Percentiles rank a stretch among this genome's conserved stretches.
Conservation (phyloP, 2,329 filamentous ascomycete genomes). For the Tolypocladium guangdongense region DNA sequence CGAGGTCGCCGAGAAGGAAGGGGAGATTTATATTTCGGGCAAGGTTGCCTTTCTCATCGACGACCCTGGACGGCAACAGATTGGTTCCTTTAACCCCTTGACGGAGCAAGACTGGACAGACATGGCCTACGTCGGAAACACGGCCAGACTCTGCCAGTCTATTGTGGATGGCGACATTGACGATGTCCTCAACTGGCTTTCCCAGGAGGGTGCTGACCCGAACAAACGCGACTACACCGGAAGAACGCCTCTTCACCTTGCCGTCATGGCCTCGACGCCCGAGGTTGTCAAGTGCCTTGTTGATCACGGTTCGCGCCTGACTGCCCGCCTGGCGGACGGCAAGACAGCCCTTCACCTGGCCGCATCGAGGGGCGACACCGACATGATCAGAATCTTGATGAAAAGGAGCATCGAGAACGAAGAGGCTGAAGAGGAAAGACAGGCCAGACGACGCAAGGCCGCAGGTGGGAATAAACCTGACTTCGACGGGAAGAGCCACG, state of each 20-base stretch:
- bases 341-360: conserved; percentile 76
- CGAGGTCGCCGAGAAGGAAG: conserved; percentile 59
- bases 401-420: conserved; percentile 66
- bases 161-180: conserved; percentile 67
- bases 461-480: conserved; percentile 9
- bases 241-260: conserved; percentile 68
- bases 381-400: conserved; percentile 63
- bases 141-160: conserved; percentile 64
- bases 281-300: conserved; percentile 63
- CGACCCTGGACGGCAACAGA: conserved; percentile 66
- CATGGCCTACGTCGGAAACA: conserved; percentile 82
- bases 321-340: conserved; percentile 67
- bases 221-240: conserved; percentile 71
- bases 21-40: conserved; percentile 66
- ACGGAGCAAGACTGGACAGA: conserved; percentile 81
- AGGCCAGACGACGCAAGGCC: conserved; percentile 35
- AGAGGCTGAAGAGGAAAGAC: conserved; percentile 50
- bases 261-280: conserved; percentile 54
- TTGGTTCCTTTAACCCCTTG: conserved; percentile 65
- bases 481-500: conserved; percentile 5
- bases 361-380: conserved; percentile 53
- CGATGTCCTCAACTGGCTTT: conserved; percentile 58
- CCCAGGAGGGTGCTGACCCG: conserved; percentile 56
- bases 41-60: conserved; percentile 66
- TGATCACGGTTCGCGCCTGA: conserved; percentile 59